phyloP scores from a whole-genome alignment of 108 stramenopile species.

The Nitzschia palea region DNA sequence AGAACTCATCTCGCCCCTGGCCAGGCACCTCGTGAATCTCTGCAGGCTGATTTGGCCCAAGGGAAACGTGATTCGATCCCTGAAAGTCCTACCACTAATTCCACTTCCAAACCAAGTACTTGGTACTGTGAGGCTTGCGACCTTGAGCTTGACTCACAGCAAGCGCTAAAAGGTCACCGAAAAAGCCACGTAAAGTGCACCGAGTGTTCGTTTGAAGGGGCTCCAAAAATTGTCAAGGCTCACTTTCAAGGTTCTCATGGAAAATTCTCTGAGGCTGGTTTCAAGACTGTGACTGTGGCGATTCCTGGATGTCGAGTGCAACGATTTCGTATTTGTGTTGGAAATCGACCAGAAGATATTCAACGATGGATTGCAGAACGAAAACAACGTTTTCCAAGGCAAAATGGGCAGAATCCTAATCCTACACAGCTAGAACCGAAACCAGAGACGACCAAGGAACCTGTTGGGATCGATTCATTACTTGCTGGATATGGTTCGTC shows the following conservation, averaged over 20 bases:
- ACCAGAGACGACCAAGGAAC: slow-evolving; percentile 1
- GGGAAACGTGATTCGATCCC: too few relatives aligned
- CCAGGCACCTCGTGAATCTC: slow-evolving; percentile 2
- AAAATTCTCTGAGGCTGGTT: slow-evolving; percentile 75
- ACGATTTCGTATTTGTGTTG: slow-evolving; percentile 84
- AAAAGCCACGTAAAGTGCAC: slow-evolving; percentile 48
- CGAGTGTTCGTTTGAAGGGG: slow-evolving; percentile 45
- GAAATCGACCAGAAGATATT: slow-evolving; percentile 86
- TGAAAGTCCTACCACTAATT: neutral
- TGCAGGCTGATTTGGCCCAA: too few relatives aligned
- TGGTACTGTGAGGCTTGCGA: slow-evolving; percentile 50
- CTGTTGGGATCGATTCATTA: slow-evolving; percentile 51
- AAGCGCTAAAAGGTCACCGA: slow-evolving; percentile 38
- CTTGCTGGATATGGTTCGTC: slow-evolving; percentile 84
- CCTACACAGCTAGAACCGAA: neutral
- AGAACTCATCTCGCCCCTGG: neutral
- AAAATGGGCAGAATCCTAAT: neutral
- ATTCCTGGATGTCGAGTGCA: slow-evolving; percentile 76
- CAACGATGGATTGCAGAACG: slow-evolving; percentile 83
- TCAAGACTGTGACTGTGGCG: slow-evolving; percentile 78
- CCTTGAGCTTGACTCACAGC: slow-evolving; percentile 32
- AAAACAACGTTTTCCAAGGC: slow-evolving; percentile 65
- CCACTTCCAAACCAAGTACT: neutral
- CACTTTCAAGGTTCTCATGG: slow-evolving; percentile 54
- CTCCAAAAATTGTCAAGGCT: slow-evolving; percentile 55